Percentiles rank a stretch among this genome's conserved stretches.
Evolutionary conservation across 805 yeast species (phyloP).

Genomic region (Blastobotrys peoriensis): DNA sequence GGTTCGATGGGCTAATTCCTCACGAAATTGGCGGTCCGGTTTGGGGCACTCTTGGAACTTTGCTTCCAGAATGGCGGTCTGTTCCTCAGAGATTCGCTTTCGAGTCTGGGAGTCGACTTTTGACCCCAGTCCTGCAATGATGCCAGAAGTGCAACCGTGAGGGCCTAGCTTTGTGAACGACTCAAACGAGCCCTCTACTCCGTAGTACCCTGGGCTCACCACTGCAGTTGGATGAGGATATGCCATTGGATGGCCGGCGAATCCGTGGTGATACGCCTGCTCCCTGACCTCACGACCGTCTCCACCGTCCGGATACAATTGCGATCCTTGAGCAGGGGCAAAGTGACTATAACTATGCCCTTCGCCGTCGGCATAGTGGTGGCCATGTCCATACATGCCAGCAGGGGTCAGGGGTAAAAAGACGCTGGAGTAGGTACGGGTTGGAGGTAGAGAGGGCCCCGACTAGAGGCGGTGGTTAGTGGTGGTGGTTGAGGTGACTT

Average conservation of each 20-base stretch:
- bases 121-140: conserved; percentile 5
- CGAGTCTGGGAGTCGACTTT: conserved; percentile 14
- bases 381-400: not conserved
- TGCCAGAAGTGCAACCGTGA: conserved; percentile 8
- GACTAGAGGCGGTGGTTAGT: not conserved
- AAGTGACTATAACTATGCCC: not conserved
- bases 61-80: conserved; percentile 49
- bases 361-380: not conserved
- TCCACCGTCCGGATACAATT: not conserved
- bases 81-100: conserved; percentile 28
- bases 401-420: conserved; percentile 5
- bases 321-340: not conserved
- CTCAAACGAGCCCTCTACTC: conserved; percentile 1
- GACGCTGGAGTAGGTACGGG: conserved; percentile 1
- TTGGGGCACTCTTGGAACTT: conserved; percentile 71
- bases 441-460: conserved; percentile 3
- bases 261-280: too few relatives aligned
- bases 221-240: too few relatives aligned
- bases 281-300: not conserved
- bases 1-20: conserved; percentile 61
- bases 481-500: too few relatives aligned
- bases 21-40: conserved; percentile 67
- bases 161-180: conserved; percentile 8
- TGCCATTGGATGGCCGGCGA: too few relatives aligned
- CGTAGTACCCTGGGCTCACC: too few relatives aligned